Evolutionary conservation across 2,329 filamentous ascomycete genomes (phyloP).

Genomic region (Pezicula radicicola): DNA sequence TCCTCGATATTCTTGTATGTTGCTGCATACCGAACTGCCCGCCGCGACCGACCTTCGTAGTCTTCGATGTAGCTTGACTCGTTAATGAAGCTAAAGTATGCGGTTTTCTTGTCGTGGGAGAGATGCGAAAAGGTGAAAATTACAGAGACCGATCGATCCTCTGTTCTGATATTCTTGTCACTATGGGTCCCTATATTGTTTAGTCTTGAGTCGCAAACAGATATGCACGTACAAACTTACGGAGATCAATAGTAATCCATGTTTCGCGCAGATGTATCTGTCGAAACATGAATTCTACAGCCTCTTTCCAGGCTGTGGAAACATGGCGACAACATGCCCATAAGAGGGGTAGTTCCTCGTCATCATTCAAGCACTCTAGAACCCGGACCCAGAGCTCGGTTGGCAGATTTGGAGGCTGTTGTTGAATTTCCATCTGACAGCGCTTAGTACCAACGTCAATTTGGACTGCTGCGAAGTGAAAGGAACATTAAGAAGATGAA

Average conservation of each 20-base stretch:
- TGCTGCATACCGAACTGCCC: neutral
- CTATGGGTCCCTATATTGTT: neutral
- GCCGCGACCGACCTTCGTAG: neutral
- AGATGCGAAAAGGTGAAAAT: neutral
- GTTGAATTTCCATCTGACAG: too few relatives aligned
- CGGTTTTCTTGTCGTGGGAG: neutral
- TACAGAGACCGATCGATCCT: neutral
- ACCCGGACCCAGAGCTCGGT: conserved; percentile 15
- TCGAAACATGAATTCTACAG: conserved; percentile 11
- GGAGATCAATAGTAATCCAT: conserved; percentile 8
- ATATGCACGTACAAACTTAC: neutral
- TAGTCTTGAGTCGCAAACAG: neutral
- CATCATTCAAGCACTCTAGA: conserved; percentile 7
- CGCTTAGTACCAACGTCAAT: too few relatives aligned
- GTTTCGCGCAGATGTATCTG: conserved; percentile 12
- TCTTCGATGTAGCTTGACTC: neutral
- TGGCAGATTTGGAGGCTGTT: conserved; percentile 4
- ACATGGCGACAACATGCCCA: conserved; percentile 16
- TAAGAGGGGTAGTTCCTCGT: conserved; percentile 8
- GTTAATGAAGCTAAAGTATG: neutral
- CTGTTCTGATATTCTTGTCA: neutral
- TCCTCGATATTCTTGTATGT: neutral
- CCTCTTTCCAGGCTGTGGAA: conserved; percentile 8
- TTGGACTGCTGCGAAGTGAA: too few relatives aligned
- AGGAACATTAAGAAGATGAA: too few relatives aligned